Conservation (phyloP, 2,329 filamentous ascomycete genomes). For the Lachnellula suecica region DNA sequence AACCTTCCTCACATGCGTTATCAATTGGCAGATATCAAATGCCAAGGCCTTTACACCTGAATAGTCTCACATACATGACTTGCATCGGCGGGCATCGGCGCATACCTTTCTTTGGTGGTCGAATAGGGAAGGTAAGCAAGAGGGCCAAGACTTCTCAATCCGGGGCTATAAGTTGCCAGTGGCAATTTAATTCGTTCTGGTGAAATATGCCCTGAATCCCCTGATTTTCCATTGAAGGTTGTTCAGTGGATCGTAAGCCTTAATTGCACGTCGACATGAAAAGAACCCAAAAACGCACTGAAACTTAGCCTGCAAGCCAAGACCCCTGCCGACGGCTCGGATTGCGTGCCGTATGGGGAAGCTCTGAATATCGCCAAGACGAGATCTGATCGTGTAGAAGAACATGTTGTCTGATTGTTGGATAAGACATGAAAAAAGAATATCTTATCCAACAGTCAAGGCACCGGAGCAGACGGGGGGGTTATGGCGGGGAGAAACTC, state of each 20-base stretch:
- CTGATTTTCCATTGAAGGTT: background rate
- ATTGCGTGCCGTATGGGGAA: slow-evolving; percentile 8
- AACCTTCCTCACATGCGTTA: background rate
- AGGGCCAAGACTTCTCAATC: background rate
- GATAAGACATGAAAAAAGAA: slow-evolving; percentile 2
- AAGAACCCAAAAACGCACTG: too few species aligned
- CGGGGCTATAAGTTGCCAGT: background rate
- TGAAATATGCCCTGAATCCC: background rate
- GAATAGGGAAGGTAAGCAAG: background rate
- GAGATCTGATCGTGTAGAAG: background rate
- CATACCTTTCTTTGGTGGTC: background rate
- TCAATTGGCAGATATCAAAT: background rate
- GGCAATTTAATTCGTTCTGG: background rate
- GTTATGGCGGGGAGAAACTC: background rate
- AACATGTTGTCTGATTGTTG: slow-evolving; percentile 6
- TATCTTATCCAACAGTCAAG: slow-evolving; percentile 1
- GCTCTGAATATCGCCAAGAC: slow-evolving; percentile 5
- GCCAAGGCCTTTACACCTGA: background rate
- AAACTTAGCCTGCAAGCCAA: too few species aligned
- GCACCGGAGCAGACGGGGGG: background rate
- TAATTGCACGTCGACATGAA: too few species aligned
- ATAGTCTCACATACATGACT: background rate
- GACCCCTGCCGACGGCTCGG: background rate
- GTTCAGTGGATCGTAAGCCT: too few species aligned
- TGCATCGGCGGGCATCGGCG: background rate